phyloP scores from a whole-genome alignment of 208 protist genomes.

The Balamuthia mandrillaris region DNA sequence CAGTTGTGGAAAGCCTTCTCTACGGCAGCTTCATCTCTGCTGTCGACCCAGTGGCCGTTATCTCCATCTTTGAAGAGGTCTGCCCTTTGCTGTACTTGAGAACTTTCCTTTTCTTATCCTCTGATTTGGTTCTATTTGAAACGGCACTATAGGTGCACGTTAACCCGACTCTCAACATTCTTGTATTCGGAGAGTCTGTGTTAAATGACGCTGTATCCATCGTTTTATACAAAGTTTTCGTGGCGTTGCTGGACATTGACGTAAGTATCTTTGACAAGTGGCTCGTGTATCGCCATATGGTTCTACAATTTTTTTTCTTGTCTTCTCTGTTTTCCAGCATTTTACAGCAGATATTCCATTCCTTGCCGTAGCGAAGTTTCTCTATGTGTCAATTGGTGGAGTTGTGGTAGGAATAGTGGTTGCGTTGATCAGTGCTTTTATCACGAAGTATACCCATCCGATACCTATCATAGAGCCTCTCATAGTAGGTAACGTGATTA shows the following conservation, averaged over 20 bases:
- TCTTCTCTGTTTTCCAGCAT: not conserved
- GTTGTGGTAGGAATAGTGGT: not conserved
- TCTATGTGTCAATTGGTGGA: not conserved
- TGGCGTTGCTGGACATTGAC: not conserved
- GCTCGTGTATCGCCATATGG: not conserved
- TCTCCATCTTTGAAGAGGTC: slow-evolving; percentile 20
- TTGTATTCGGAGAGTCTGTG: slow-evolving; percentile 33
- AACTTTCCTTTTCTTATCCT: not conserved
- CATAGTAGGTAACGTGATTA: not conserved
- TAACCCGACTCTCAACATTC: not conserved
- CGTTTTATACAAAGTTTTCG: slow-evolving; percentile 1
- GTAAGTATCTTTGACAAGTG: too few species aligned
- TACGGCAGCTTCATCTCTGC: slow-evolving; percentile 12
- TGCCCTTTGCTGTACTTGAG: not conserved
- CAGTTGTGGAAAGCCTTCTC: not conserved
- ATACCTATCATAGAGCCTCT: not conserved
- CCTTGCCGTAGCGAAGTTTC: not conserved
- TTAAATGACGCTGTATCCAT: slow-evolving; percentile 34
- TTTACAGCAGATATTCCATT: not conserved
- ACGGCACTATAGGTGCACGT: not conserved
- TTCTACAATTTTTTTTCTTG: not conserved
- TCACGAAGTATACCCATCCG: not conserved
- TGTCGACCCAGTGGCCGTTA: slow-evolving; percentile 12
- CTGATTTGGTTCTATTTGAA: not conserved
- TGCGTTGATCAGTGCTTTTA: not conserved